Conservation (phyloP, 2,329 filamentous ascomycete genomes). For the Epichloe amarillans region DNA sequence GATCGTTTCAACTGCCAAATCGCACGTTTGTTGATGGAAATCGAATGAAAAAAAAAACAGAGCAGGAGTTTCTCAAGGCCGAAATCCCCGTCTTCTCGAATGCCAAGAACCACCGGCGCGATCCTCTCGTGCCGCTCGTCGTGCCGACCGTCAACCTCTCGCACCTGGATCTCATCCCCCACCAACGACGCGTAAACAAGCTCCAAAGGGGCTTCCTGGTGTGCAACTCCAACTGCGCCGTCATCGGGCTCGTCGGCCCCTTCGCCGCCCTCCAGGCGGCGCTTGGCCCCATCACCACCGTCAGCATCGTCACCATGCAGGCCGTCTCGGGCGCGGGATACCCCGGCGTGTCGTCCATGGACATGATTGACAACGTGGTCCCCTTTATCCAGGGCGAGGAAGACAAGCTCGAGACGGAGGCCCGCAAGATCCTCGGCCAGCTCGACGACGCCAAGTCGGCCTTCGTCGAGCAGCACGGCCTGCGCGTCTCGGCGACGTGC, state of each 20-base stretch:
- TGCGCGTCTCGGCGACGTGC: constrained; percentile 76
- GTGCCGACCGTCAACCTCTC: constrained; percentile 88
- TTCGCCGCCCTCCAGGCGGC: constrained; percentile 78
- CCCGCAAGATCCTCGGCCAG: constrained; percentile 79
- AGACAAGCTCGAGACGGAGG: constrained; percentile 90
- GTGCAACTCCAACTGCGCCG: constrained; percentile 97
- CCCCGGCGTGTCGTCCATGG: constrained; percentile 83
- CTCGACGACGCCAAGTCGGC: constrained; percentile 59
- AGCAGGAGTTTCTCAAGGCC: constrained; percentile 80
- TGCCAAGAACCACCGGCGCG: constrained; percentile 89
- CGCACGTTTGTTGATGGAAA: constrained; percentile 11
- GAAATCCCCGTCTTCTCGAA: constrained; percentile 93
- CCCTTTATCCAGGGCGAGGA: constrained; percentile 90
- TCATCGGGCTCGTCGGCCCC: constrained; percentile 85
- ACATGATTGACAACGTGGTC: constrained; percentile 91
- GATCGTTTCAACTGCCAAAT: not conserved
- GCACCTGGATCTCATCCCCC: constrained; percentile 77
- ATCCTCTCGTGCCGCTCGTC: constrained; percentile 81
- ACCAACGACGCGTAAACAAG: constrained; percentile 62
- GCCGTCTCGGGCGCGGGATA: constrained; percentile 88
- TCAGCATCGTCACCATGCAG: constrained; percentile 82
- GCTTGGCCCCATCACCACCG: constrained; percentile 69
- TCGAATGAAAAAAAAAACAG: constrained; percentile 27
- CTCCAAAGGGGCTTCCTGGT: constrained; percentile 82
- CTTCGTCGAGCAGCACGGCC: constrained; percentile 59